Percentiles rank a stretch among this genome's conserved stretches.
Evolutionary conservation across 192 early-diverging fungal genomes (phyloP).

Genomic region (Phlyctochytrium arcticum): DNA sequence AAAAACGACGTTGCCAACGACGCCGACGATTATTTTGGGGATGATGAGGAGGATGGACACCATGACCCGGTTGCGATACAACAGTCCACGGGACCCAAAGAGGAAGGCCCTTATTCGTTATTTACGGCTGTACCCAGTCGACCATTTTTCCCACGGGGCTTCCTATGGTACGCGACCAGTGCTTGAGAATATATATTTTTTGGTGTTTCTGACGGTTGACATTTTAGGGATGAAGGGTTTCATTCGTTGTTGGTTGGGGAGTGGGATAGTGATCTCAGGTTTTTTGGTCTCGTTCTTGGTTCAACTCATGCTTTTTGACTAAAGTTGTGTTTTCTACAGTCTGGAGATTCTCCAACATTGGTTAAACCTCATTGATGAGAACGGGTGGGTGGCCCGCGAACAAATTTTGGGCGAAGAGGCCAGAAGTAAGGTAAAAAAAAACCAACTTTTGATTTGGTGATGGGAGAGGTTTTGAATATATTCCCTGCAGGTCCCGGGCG

Average conservation of each 20-base stretch:
- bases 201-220: conserved; percentile 2
- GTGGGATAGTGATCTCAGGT: conserved; percentile 85
- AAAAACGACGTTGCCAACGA: conserved; percentile 61
- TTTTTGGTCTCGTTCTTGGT: not conserved
- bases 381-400: conserved; percentile 91
- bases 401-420: conserved; percentile 93
- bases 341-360: conserved; percentile 78
- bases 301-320: not conserved
- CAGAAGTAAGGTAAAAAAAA: conserved; percentile 70
- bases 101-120: conserved; percentile 62
- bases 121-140: conserved; percentile 83
- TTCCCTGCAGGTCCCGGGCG: conserved; percentile 52
- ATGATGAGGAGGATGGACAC: conserved; percentile 2
- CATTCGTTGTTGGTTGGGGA: conserved; percentile 76
- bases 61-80: not conserved
- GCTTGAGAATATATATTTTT: too few relatives aligned
- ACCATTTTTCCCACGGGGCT: conserved; percentile 95
- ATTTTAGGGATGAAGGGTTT: conserved; percentile 84
- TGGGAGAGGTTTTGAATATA: not conserved
- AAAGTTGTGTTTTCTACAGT: conserved; percentile 35
- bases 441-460: too few relatives aligned
- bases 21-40: conserved; percentile 47
- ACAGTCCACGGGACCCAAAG: conserved; percentile 38
- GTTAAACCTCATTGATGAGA: conserved; percentile 68
- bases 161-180: conserved; percentile 69